Evolutionary conservation across 2,329 filamentous ascomycete genomes (phyloP).

Genomic region (Colletotrichum sp.): DNA sequence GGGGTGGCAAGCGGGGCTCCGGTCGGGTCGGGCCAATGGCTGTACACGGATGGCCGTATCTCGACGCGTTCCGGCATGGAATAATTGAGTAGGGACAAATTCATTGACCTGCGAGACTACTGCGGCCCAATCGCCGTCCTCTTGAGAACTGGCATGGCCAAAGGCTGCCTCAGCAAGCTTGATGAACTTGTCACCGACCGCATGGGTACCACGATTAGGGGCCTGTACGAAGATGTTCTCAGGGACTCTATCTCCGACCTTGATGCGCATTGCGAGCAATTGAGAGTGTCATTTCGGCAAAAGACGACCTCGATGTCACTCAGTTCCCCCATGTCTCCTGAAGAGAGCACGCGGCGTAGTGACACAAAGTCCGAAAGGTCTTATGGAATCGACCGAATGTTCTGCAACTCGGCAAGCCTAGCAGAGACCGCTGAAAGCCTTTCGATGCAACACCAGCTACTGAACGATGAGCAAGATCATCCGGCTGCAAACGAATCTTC

Average conservation of each 20-base stretch:
- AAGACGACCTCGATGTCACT: neutral
- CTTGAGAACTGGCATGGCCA: neutral
- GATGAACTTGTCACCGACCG: neutral
- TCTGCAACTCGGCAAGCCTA: neutral
- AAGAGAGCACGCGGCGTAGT: neutral
- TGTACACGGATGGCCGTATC: too few species aligned
- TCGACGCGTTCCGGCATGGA: too few species aligned
- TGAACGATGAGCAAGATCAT: neutral
- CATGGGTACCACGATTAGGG: neutral
- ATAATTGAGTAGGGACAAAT: neutral
- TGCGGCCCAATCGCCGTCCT: neutral
- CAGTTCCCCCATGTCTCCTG: neutral
- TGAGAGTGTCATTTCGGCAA: neutral
- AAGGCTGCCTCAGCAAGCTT: neutral
- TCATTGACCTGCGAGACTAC: neutral
- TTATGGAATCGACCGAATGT: neutral
- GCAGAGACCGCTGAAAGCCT: neutral
- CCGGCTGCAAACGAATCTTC: neutral
- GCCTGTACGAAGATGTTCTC: neutral
- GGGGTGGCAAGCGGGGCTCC: too few species aligned
- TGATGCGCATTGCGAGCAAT: neutral
- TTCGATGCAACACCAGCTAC: neutral
- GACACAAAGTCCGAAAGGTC: neutral
- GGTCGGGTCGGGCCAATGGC: too few species aligned
- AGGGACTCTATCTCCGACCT: neutral